phyloP scores from a whole-genome alignment of 257 asterid genomes.

The Paulownia fortunei region DNA sequence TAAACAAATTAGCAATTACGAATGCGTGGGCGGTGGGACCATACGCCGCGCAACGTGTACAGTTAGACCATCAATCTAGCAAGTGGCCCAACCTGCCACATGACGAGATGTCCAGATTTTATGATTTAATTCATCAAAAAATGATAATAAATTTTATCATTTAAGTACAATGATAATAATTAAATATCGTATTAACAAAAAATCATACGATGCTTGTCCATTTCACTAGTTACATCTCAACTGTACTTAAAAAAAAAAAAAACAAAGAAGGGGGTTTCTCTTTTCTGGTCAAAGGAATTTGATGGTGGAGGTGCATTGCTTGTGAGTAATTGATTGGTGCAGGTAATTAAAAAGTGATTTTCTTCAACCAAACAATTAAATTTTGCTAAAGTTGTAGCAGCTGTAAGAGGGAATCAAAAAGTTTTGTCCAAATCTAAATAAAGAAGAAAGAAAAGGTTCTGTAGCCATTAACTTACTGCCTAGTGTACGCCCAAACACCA shows the following conservation, averaged over 20 bases:
- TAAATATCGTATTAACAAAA: not conserved
- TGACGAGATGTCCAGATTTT: conserved; percentile 15
- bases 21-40: not conserved
- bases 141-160: not conserved
- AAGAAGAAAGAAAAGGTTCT: not conserved
- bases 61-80: not conserved
- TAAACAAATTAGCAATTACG: not conserved
- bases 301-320: conserved; percentile 2
- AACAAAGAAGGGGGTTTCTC: not conserved
- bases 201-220: conserved; percentile 7
- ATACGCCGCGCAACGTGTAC: conserved; percentile 29
- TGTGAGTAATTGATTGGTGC: conserved; percentile 32
- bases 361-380: not conserved
- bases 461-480: not conserved
- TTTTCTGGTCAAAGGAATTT: conserved; percentile 21
- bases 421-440: too few relatives aligned
- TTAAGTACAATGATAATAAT: not conserved
- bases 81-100: conserved; percentile 36
- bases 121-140: not conserved
- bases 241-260: not conserved
- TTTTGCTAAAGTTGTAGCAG: not conserved
- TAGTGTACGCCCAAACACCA: not conserved
- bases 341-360: not conserved
- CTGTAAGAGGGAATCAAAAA: not conserved
- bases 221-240: conserved; percentile 6